Evolutionary conservation across 1,284 basidiomycete genomes (phyloP), one percentile per base, ranked within the genome.

Genomic region (Mycena citricolor): DNA sequence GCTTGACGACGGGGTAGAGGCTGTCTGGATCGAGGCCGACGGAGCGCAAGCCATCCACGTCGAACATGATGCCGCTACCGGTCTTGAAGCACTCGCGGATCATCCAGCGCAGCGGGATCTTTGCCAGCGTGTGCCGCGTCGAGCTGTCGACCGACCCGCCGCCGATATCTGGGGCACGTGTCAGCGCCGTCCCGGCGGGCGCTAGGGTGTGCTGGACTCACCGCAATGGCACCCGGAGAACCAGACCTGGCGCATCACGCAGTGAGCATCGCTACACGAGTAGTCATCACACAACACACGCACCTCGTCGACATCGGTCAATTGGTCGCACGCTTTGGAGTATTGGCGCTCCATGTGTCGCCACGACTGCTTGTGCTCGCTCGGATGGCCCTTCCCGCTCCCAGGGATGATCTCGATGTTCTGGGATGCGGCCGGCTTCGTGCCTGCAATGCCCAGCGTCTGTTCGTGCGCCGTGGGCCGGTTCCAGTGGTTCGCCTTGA

Each of bases 71-170:
- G 1, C 72, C 70, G 0, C 66, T 66, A 4, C 68, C 58, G 8
- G 66, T 51, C 47, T 70, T 71, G 69, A 82, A 81, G 56, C 76
- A 77, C 57, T 83, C 71, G 35, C 81, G 73, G 31, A 83, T 68
- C 81, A 84, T 83, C 80, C 81, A 83, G 2, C 79, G 73, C 6
- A 83, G 67, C 17, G 80, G 67, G 43, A 83, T 82, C 40, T 77
- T 72, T 4, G 81, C 76, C 11, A 82, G 70, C 24, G 73, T 74
- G 52, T 79, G 63, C 3, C 65, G 66, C 4, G 69, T 73, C 22
- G 65, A 66, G 57, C 83, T 81, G 24, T 61, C 60, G 1, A 80
- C 79, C 1, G 75, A 68, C 0, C 69, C 67, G 22, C 69, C 68
- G 12, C 68, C 68, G 23, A 70, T 61, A 73, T n/a, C 49, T 51